phyloP scores from a whole-genome alignment of 2,329 filamentous ascomycete genomes.

The Calonectria pteridis region DNA sequence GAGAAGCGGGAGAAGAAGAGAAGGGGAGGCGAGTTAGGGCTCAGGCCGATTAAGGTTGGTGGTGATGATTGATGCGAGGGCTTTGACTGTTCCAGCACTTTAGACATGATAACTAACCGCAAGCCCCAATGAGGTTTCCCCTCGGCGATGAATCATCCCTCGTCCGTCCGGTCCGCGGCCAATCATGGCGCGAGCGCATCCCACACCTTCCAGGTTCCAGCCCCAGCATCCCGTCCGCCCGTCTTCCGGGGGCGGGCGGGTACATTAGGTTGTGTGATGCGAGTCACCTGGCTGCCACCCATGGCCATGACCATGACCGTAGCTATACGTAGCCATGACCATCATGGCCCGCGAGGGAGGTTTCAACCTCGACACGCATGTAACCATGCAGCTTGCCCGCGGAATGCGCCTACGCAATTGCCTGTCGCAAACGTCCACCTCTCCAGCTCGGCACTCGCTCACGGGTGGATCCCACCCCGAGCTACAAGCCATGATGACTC shows the following conservation, averaged over 20 bases:
- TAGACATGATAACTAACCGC: conserved; percentile 16
- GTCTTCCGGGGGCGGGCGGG: conserved; percentile 11
- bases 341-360: neutral
- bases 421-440: neutral
- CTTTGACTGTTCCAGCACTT: conserved; percentile 5
- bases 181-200: conserved; percentile 50
- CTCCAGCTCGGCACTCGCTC: neutral
- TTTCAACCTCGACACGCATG: neutral
- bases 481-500: conserved; percentile 23
- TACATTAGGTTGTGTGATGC: conserved; percentile 6
- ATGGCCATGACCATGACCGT: neutral
- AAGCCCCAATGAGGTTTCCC: conserved; percentile 28
- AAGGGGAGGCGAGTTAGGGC: conserved; percentile 1
- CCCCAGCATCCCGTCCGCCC: conserved; percentile 5
- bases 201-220: conserved; percentile 43
- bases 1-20: neutral
- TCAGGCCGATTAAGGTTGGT: conserved; percentile 16
- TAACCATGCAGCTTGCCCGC: neutral
- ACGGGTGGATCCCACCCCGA: neutral
- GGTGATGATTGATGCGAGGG: conserved; percentile 25
- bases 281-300: conserved; percentile 1
- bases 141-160: conserved; percentile 39
- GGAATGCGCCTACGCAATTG: conserved; percentile 3
- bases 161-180: conserved; percentile 31
- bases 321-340: neutral